Base-by-base conservation (phyloP, 2,329 filamentous ascomycete genomes). In the Lasiodiplodia sp. region DNA sequence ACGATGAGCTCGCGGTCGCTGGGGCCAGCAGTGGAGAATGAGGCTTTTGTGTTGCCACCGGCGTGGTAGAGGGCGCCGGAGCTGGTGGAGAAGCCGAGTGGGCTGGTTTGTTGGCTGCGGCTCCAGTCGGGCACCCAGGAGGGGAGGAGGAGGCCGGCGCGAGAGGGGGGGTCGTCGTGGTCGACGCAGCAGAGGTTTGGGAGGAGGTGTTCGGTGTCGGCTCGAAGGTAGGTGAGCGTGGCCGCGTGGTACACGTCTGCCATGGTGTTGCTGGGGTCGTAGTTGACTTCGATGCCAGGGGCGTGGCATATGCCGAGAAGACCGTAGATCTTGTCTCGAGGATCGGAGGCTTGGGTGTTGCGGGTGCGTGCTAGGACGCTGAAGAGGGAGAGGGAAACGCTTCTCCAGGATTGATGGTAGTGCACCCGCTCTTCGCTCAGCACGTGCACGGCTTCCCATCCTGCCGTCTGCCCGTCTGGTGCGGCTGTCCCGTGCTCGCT, bases 61-160 rank as follows among this genome's bases (percentile, higher is more conserved):
- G 71, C 71, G 11, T 25, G 57, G 55, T 74, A 76, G 4, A 75
- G 18, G 28, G 69, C 66, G 66, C 69, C 71, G 3, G 72, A 67
- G 53, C 69, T 74, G 1, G 73, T 75, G 21, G 69, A 73, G 49
- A 71, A 75, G 18, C 71, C 74, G 2, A 76, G 25, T 2, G 72
- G 58, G 37, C 72, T 69, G 4, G 74, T 76, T 2, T 70, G 68
- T 8, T 73, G 73, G 18, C 69, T 58, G 0, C 51, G 52, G 52
- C 70, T 73, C 74, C 75, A 75, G 25, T 75, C 74, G 0, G 74
- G 75, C 8, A 75, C 60, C 73, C 75, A 76, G 0, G 75, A 75
- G 11, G 72, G 73, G 7, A 57, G 73, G 10, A n/a, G n/a, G n/a
- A 57, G 53, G n/a, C n/a, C 53, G 0, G 38, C 37, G 1, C 72